Evolutionary conservation across 805 yeast genomes (phyloP), one percentile per base, ranked within the genome.

Genomic region (Kuraishia ogatae): DNA sequence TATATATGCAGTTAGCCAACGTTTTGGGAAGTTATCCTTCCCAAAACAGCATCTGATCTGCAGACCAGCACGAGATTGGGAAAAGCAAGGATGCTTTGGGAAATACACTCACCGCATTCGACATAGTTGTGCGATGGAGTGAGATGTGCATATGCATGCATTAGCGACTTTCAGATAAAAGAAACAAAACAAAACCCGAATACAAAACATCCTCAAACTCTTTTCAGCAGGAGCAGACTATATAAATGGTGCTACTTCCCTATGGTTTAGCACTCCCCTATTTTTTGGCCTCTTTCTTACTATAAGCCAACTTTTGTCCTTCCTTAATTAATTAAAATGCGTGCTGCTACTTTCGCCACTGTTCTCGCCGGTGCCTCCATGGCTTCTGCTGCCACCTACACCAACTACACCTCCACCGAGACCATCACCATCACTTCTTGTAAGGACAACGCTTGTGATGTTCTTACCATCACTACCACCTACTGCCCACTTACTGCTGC

Each of bases 341-440:
- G 48, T 50, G 53, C 48, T 22, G 39, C 53, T 50, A 20, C 53
- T 39, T 35, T 50, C 29, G 29, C 28, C 39, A 13, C 48, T 46
- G n/a, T 22, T 8, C n/a, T 50, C 35, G 47, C 48, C 53, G 24
- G 48, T 23, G 48, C 48, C 48, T 23, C 48, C 47, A 46, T 39
- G 22, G 48, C 53, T 8, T 50, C 53, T 20, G 53, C 24, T 47
- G 24, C 53, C 22, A 46, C 53, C 53, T 39, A 50, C 53, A 28
- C 39, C 53, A 35, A 50, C 53, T 19, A 21, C 47, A 50, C 53
- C 53, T 50, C 53, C 19, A 50, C 53, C 22, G 53, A 50, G 19
- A 56, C 58, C 39, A 46, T 53, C 51, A 67, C 72, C 58, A 61
- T 70, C 61, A 70, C 74, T 53, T 64, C 70, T 46, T 71, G 75